Evolutionary conservation across 441 rosid genomes (phyloP).

Genomic region (Pelargonium cotyledonis): DNA sequence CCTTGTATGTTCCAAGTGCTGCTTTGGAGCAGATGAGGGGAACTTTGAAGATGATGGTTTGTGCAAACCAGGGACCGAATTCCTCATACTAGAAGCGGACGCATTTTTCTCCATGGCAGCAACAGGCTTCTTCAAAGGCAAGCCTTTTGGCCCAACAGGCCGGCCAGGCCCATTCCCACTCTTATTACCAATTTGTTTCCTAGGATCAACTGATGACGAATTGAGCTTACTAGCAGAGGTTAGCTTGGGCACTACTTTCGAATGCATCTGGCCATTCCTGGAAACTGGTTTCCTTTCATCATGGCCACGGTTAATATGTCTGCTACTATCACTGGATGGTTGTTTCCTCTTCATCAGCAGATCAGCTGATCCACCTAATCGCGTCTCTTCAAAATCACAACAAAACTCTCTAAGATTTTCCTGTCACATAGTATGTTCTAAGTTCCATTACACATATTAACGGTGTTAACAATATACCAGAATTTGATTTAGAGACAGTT

Average conservation of each 20-base stretch:
- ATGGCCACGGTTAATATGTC: slow-evolving; percentile 28
- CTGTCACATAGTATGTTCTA: slow-evolving; percentile 42
- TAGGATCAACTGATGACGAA: slow-evolving; percentile 9
- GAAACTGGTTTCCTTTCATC: slow-evolving; percentile 39
- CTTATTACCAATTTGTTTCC: slow-evolving; percentile 47
- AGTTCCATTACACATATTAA: slow-evolving; percentile 8
- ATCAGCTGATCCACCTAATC: slow-evolving; percentile 32
- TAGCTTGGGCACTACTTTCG: slow-evolving; percentile 40
- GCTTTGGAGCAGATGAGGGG: slow-evolving; percentile 41
- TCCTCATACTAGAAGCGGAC: slow-evolving; percentile 33
- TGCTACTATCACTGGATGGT: slow-evolving; percentile 35
- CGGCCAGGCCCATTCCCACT: slow-evolving; percentile 61
- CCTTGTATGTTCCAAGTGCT: slow-evolving; percentile 44
- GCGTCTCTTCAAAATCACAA: slow-evolving; percentile 76
- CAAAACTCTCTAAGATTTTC: slow-evolving; percentile 61
- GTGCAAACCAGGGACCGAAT: slow-evolving; percentile 27
- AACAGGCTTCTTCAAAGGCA: slow-evolving; percentile 32
- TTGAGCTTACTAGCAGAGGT: slow-evolving; percentile 32
- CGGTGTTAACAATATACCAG: too few species aligned
- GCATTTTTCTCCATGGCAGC: slow-evolving; percentile 36
- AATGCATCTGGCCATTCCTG: slow-evolving; percentile 36
- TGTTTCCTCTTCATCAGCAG: slow-evolving; percentile 45
- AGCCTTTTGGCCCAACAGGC: slow-evolving; percentile 41
- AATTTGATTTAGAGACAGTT: slow-evolving; percentile 27
- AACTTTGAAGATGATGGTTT: slow-evolving; percentile 44